A percentile compares a stretch with the other conserved stretches of the same genome.
phyloP scores from a whole-genome alignment of 371 early-diverging fungal genomes.

The Haplosporangium sp. region DNA sequence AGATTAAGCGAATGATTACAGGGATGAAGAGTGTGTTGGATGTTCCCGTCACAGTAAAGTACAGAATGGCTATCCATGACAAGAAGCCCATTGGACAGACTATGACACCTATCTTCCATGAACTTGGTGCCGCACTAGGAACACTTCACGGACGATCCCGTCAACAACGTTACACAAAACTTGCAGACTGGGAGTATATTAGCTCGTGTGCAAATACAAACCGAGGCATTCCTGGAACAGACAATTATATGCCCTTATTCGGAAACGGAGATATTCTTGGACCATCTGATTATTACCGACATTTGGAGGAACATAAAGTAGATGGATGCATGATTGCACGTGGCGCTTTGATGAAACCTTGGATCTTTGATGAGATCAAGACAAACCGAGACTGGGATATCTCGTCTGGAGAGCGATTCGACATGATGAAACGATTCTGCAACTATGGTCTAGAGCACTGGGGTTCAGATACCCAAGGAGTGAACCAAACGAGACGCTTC shows the following conservation, averaged over 20 bases:
- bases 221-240: constrained; percentile 67
- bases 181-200: constrained; percentile 95
- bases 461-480: constrained; percentile 93
- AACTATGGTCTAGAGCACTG: constrained; percentile 94
- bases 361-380: constrained; percentile 97
- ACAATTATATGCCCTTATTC: constrained; percentile 61
- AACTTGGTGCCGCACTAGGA: constrained; percentile 69
- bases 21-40: constrained; percentile 79
- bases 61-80: constrained; percentile 85
- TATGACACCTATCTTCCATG: constrained; percentile 75
- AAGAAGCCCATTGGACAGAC: constrained; percentile 78
- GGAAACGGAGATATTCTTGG: constrained; percentile 95
- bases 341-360: constrained; percentile 88
- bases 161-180: constrained; percentile 91
- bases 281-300: constrained; percentile 85
- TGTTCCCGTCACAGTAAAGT: constrained; percentile 92
- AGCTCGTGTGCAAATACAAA: constrained; percentile 63
- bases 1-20: constrained; percentile 80
- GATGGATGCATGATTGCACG: constrained; percentile 95
- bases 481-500: constrained; percentile 89
- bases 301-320: constrained; percentile 69
- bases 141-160: constrained; percentile 94
- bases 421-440: constrained; percentile 87
- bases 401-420: constrained; percentile 90
- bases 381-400: constrained; percentile 92